A percentile compares a stretch with the other conserved stretches of the same genome.
phyloP scores from a whole-genome alignment of 805 yeast species.

The Nakazawaea wyomingensis region DNA sequence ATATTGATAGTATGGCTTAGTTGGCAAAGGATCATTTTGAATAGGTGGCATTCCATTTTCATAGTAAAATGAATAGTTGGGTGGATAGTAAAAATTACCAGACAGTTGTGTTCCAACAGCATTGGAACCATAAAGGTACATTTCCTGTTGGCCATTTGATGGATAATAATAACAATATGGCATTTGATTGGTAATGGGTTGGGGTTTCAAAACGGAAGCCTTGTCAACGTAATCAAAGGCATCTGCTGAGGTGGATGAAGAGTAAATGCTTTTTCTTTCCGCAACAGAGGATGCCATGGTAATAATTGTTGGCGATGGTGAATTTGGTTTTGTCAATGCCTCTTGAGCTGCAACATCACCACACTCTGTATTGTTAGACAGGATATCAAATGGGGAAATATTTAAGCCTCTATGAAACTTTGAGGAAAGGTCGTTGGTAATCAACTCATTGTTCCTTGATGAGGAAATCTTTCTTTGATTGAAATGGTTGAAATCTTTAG shows the following conservation, averaged over 20 bases:
- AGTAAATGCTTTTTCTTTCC: slow-evolving; percentile 1
- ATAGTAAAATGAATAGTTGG: not conserved
- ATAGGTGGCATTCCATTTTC: not conserved
- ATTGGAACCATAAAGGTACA: not conserved
- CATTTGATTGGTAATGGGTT: not conserved
- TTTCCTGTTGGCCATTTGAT: not conserved
- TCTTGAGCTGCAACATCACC: not conserved
- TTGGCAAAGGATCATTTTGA: not conserved
- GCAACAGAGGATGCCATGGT: slow-evolving; percentile 1
- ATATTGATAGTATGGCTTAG: not conserved
- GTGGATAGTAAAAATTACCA: not conserved
- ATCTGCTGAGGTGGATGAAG: slow-evolving; percentile 1
- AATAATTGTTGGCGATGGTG: slow-evolving; percentile 1
- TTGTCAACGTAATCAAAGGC: not conserved
- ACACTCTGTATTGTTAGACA: not conserved
- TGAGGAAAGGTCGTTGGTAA: not conserved
- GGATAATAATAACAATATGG: slow-evolving; percentile 3
- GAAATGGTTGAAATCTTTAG: not conserved
- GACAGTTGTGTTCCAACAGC: not conserved
- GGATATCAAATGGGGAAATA: not conserved
- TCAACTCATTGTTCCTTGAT: not conserved
- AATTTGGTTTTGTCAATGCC: not conserved
- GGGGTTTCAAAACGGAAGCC: not conserved
- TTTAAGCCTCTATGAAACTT: not conserved
- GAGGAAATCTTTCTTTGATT: not conserved